These are phyloP conservation scores for Nelumbo lutea DNA, from an alignment of 164 flowering plant species.

Conservation along the genomic window DNA sequence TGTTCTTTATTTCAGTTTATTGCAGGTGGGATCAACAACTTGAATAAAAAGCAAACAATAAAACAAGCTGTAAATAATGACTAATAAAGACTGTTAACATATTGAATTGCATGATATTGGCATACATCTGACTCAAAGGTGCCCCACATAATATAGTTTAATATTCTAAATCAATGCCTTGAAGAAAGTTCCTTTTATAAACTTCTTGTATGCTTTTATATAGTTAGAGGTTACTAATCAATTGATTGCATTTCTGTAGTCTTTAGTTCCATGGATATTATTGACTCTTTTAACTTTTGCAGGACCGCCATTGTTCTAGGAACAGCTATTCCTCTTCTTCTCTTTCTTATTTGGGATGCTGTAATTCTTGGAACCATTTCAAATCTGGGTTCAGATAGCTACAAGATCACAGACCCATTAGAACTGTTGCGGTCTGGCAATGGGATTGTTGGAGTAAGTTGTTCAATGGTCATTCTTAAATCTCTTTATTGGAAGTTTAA, in stretches of 20 bases:
- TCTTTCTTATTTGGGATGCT: conserved; percentile 90
- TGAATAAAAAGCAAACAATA: too few relatives aligned
- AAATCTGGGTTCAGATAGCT: conserved; percentile 32
- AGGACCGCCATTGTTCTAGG: conserved; percentile 89
- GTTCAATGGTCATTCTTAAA: not conserved
- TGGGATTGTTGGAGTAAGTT: conserved; percentile 77
- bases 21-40: too few relatives aligned
- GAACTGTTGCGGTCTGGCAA: conserved; percentile 60
- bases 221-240: too few relatives aligned
- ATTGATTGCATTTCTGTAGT: not conserved
- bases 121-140: too few relatives aligned
- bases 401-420: conserved; percentile 57
- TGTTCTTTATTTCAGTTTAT: too few relatives aligned
- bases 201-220: too few relatives aligned
- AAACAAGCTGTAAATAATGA: too few relatives aligned
- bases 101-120: too few relatives aligned
- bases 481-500: not conserved
- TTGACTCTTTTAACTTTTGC: conserved; percentile 18
- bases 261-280: not conserved
- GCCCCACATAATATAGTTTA: too few relatives aligned
- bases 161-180: too few relatives aligned
- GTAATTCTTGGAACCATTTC: conserved; percentile 77
- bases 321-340: conserved; percentile 76
- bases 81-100: too few relatives aligned
- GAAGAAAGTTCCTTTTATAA: too few relatives aligned